These are phyloP conservation scores for Trametes punicea DNA, from an alignment of 768 basidiomycete species.

Conservation along the genomic window DNA sequence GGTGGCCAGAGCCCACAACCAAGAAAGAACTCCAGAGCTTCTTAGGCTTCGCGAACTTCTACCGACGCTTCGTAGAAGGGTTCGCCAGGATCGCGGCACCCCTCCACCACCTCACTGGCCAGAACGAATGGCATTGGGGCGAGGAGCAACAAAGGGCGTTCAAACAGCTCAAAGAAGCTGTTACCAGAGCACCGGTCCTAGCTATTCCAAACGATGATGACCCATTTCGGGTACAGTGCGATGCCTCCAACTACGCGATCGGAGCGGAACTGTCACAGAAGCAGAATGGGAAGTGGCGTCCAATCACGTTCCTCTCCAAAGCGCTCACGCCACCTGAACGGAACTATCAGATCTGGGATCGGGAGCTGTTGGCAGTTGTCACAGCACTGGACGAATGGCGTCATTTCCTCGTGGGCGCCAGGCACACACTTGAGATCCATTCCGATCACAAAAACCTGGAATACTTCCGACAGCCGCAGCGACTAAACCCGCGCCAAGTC, in stretches of 20 bases:
- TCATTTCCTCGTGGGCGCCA: too few relatives aligned
- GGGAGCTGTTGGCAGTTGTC: too few relatives aligned
- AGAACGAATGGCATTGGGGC: neutral
- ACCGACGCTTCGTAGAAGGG: slow-evolving; percentile 28
- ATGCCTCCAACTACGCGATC: slow-evolving; percentile 26
- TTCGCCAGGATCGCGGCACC: slow-evolving; percentile 27
- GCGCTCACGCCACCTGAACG: too few relatives aligned
- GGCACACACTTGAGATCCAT: too few relatives aligned
- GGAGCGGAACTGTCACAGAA: too few relatives aligned
- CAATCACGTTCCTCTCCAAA: too few relatives aligned
- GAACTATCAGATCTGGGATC: too few relatives aligned
- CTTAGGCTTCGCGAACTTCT: slow-evolving; percentile 32
- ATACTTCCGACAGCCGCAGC: too few relatives aligned
- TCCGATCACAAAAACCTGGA: too few relatives aligned
- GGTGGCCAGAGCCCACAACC: slow-evolving; percentile 28
- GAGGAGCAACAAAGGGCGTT: neutral
- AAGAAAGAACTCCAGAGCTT: slow-evolving; percentile 26
- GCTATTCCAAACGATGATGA: slow-evolving; percentile 1
- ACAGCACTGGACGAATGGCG: too few relatives aligned
- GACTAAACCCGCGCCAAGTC: too few relatives aligned
- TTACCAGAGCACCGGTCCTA: slow-evolving; percentile 8
- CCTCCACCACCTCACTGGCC: slow-evolving; percentile 15
- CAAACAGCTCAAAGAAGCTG: neutral
- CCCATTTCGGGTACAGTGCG: slow-evolving; percentile 16
- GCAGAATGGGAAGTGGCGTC: too few relatives aligned